Percentiles rank a stretch among this genome's conserved stretches.
Conservation (phyloP, 2,329 filamentous ascomycete species). For the Dothistroma pini region DNA sequence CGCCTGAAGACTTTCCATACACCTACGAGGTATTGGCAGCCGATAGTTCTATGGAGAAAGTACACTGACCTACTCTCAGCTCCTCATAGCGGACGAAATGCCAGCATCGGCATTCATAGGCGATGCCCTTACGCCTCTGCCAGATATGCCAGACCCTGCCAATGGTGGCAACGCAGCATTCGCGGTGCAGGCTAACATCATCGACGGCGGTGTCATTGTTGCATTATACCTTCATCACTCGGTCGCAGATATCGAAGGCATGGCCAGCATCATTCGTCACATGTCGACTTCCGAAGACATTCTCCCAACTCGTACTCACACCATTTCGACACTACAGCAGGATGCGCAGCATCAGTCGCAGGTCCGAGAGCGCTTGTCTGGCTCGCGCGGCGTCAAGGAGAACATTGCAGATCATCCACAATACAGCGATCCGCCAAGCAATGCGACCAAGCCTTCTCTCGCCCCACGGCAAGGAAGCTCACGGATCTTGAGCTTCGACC, state of each 20-base stretch:
- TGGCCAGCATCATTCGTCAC: constrained; percentile 16
- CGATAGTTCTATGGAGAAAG: too few relatives aligned
- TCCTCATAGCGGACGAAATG: constrained; percentile 7
- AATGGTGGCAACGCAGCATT: constrained; percentile 16
- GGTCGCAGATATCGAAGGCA: constrained; percentile 19
- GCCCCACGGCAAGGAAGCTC: constrained; percentile 7
- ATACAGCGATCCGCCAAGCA: not conserved
- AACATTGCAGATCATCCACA: constrained; percentile 7
- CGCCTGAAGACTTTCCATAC: constrained; percentile 6
- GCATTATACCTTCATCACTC: constrained; percentile 23
- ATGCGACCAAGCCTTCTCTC: not conserved
- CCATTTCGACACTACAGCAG: constrained; percentile 5
- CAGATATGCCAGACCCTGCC: constrained; percentile 13
- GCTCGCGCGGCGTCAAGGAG: constrained; percentile 12
- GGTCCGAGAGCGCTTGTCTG: constrained; percentile 16
- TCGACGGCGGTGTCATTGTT: constrained; percentile 23
- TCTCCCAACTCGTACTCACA: not conserved
- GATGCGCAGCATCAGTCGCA: constrained; percentile 14
- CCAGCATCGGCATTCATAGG: constrained; percentile 14
- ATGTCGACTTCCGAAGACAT: constrained; percentile 19
- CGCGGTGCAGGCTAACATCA: constrained; percentile 23
- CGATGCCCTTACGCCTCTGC: constrained; percentile 15
- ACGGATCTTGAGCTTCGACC: constrained; percentile 18
- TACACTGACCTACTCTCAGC: not conserved
- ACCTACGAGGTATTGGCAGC: constrained; percentile 6